A percentile compares a stretch with the other conserved stretches of the same genome.
Evolutionary conservation across 1,139 yeast species (phyloP).

Genomic region (Lodderomyces metapsilosis): DNA sequence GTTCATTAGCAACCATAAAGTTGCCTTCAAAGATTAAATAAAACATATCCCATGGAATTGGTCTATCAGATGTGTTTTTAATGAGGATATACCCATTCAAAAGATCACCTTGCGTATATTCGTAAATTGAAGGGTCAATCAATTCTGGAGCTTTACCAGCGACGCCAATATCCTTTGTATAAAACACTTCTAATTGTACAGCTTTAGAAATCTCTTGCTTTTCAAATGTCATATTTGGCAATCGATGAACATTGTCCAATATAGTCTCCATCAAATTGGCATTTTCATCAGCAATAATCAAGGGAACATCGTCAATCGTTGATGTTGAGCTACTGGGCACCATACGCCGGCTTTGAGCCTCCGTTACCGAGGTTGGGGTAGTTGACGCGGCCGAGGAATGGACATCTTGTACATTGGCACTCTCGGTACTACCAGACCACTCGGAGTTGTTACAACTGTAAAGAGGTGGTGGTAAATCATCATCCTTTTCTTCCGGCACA

Average conservation of each 20-base stretch:
- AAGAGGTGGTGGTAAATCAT: conserved; percentile 13
- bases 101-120: conserved; percentile 42
- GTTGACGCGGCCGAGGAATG: conserved; percentile 6
- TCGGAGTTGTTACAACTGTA: conserved; percentile 8
- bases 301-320: conserved; percentile 6
- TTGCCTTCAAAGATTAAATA: conserved; percentile 43
- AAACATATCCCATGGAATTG: conserved; percentile 41
- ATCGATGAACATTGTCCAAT: conserved; percentile 36
- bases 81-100: conserved; percentile 38
- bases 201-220: conserved; percentile 27
- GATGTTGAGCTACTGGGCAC: neutral
- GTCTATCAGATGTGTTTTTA: conserved; percentile 23
- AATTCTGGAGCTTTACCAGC: conserved; percentile 26
- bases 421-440: conserved; percentile 6
- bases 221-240: conserved; percentile 32
- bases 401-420: conserved; percentile 1
- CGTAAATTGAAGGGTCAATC: conserved; percentile 34
- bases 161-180: conserved; percentile 38
- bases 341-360: conserved; percentile 5
- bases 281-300: conserved; percentile 29
- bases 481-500: conserved; percentile 13
- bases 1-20: conserved; percentile 18
- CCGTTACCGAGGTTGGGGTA: conserved; percentile 4
- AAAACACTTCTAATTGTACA: conserved; percentile 28
- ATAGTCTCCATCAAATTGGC: conserved; percentile 39